Evolutionary conservation across 208 protist genomes (phyloP).

Genomic region (Tritrichomonas foetus): DNA sequence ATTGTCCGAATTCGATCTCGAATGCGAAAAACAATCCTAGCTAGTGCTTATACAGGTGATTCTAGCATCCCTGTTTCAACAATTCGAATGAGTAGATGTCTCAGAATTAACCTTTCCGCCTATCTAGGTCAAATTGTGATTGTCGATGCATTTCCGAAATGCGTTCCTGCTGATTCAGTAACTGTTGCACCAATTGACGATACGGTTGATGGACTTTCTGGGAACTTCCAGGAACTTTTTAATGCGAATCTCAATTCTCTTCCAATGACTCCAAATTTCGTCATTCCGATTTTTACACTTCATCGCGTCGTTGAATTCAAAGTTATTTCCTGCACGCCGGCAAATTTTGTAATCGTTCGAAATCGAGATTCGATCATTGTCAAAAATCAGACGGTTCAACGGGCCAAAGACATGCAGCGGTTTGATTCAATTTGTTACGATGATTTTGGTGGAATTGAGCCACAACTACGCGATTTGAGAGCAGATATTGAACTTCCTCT

Average conservation of each 20-base stretch:
- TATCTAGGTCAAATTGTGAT: neutral
- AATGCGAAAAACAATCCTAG: neutral
- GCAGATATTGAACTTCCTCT: neutral
- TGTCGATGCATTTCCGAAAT: neutral
- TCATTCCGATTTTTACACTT: neutral
- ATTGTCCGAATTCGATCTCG: neutral
- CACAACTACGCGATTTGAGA: neutral
- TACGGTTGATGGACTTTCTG: neutral
- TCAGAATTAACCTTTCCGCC: neutral
- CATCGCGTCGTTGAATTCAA: slow-evolving; percentile 8
- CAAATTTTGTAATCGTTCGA: neutral
- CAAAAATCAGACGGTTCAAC: neutral
- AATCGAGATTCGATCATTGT: neutral
- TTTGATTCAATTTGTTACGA: neutral
- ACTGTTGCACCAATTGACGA: neutral
- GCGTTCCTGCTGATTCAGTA: neutral
- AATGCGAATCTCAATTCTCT: neutral
- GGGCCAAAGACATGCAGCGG: neutral
- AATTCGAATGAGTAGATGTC: neutral
- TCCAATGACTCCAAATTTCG: neutral
- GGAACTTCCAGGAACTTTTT: neutral
- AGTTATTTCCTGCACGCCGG: neutral
- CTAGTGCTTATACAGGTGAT: neutral
- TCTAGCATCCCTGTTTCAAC: neutral
- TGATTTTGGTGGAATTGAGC: slow-evolving; percentile 3